phyloP scores from a whole-genome alignment of 1,284 basidiomycete species.

The Kalmanozyma brasiliensis region DNA sequence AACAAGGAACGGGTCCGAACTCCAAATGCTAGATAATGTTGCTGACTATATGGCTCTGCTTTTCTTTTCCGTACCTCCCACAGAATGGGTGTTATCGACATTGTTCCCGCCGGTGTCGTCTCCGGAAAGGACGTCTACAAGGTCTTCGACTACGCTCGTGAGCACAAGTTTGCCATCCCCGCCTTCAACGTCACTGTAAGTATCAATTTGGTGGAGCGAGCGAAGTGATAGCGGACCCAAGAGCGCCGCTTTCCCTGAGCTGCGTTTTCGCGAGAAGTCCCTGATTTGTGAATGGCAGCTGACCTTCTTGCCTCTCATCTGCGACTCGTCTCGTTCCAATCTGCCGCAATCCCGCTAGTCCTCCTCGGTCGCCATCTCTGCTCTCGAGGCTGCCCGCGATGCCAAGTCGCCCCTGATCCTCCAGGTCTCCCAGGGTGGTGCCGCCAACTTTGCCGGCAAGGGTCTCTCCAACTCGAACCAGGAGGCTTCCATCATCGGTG shows the following conservation, averaged over 20 bases:
- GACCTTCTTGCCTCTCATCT: not conserved
- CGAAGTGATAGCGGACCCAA: not conserved
- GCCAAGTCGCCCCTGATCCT: conserved; percentile 98
- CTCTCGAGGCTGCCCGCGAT: conserved; percentile 71
- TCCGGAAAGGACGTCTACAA: conserved; percentile 68
- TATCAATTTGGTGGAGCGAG: not conserved
- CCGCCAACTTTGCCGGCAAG: conserved; percentile 96
- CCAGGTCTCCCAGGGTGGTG: conserved; percentile 96
- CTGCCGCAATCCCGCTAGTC: conserved; percentile 22
- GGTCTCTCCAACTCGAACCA: conserved; percentile 94
- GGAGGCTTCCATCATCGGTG: conserved; percentile 93
- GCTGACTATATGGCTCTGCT: not conserved
- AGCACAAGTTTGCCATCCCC: conserved; percentile 66
- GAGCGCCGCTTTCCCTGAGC: not conserved
- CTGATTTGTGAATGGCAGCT: not conserved
- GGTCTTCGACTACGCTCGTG: conserved; percentile 66
- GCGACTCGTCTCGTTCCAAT: not conserved
- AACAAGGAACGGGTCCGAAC: not conserved
- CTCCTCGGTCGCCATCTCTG: conserved; percentile 64
- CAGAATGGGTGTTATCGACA: conserved; percentile 63
- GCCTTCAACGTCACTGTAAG: conserved; percentile 67
- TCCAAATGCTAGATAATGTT: conserved; percentile 1
- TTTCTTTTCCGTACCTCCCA: not conserved
- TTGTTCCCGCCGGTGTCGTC: conserved; percentile 66
- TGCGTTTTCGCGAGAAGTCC: not conserved